phyloP scores from a whole-genome alignment of 495 filamentous ascomycete species.

The Bryoglossum gracile region DNA sequence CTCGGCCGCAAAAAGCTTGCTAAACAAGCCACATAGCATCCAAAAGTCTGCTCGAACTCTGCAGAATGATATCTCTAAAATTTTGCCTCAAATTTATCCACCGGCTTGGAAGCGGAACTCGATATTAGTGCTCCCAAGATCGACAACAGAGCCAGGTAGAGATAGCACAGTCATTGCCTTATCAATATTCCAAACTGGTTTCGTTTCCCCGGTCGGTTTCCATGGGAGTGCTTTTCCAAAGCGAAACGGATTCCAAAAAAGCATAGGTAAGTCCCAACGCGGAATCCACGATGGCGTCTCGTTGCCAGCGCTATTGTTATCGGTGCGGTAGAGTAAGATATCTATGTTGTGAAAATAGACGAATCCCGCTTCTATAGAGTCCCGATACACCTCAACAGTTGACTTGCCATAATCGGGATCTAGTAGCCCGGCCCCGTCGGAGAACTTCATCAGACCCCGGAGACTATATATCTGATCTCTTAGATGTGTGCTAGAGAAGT shows the following conservation, averaged over 20 bases:
- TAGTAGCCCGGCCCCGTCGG: conserved; percentile 9
- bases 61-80: no score
- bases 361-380: conserved; percentile 21
- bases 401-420: conserved; percentile 20
- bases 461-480: conserved; percentile 20
- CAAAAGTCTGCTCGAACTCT: no score
- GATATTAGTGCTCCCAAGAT: no score
- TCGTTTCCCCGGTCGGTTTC: conserved; percentile 20
- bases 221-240: conserved; percentile 20
- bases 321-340: conserved; percentile 15
- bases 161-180: conserved; percentile 19
- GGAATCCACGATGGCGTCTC: conserved; percentile 17
- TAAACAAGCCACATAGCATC: no score
- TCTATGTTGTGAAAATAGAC: conserved; percentile 15
- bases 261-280: conserved; percentile 18
- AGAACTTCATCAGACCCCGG: conserved; percentile 12
- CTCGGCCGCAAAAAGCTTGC: no score
- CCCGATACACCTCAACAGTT: conserved; percentile 17
- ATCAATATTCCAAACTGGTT: conserved; percentile 21
- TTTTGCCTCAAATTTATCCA: no score
- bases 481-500: conserved; percentile 7
- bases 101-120: no score
- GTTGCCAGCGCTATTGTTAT: no score
- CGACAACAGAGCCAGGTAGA: conserved; percentile 17
- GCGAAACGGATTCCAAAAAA: conserved; percentile 21